These are phyloP conservation scores for Penicillium sp. DNA, from an alignment of 2,329 filamentous ascomycete species.

Conservation along the genomic window DNA sequence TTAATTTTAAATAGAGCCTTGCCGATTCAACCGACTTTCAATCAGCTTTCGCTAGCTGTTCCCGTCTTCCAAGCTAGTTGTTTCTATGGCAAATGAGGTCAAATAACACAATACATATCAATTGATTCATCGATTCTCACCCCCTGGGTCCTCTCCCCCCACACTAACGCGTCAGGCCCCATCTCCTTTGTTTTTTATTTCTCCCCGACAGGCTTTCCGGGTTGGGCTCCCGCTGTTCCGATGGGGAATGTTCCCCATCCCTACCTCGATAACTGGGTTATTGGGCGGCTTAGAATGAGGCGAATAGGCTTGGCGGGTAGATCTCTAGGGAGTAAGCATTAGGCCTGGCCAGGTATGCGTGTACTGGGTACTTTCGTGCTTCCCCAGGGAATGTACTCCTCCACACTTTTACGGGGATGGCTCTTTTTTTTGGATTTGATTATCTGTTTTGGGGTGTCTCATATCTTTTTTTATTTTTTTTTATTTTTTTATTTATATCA, in stretches of 20 bases:
- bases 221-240: conserved; percentile 7
- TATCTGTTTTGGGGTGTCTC: conserved; percentile 2
- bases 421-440: conserved; percentile 9
- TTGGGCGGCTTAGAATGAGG: conserved; percentile 17
- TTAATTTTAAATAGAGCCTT: not conserved
- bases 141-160: conserved; percentile 8
- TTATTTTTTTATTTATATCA: not conserved
- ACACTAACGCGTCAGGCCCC: conserved; percentile 12
- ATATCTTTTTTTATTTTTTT: not conserved
- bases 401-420: conserved; percentile 14
- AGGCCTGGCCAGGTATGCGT: conserved; percentile 13
- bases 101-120: not conserved
- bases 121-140: conserved; percentile 2
- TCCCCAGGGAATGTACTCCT: conserved; percentile 20
- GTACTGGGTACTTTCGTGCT: conserved; percentile 12
- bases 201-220: conserved; percentile 5
- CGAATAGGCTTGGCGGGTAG: conserved; percentile 16
- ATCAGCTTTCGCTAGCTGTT: not conserved
- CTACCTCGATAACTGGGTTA: conserved; percentile 9
- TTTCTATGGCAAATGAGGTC: not conserved
- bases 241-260: conserved; percentile 10
- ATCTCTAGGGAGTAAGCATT: conserved; percentile 8
- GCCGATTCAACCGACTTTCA: not conserved
- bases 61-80: not conserved
- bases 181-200: conserved; percentile 2